A percentile compares a stretch with the other conserved stretches of the same genome.
Evolutionary conservation across 305 asterid species (phyloP).

Genomic region (Fraxinus velutina): DNA sequence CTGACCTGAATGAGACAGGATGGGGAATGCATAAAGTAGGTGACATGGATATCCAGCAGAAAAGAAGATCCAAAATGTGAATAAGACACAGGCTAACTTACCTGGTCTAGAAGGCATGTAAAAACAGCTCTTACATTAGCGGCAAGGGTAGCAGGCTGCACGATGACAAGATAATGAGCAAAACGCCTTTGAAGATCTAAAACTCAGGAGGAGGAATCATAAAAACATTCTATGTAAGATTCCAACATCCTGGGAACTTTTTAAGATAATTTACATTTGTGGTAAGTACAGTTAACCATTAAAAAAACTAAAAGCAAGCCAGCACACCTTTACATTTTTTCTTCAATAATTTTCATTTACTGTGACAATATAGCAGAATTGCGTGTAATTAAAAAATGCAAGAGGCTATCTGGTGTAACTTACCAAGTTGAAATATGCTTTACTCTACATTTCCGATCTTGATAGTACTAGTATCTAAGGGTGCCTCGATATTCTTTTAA

Average conservation of each 20-base stretch:
- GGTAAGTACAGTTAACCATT: not conserved
- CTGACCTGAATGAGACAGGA: conserved; percentile 60
- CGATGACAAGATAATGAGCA: conserved; percentile 21
- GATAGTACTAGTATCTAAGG: not conserved
- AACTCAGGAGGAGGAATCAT: not conserved
- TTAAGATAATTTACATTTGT: not conserved
- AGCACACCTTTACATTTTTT: not conserved
- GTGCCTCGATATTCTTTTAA: not conserved
- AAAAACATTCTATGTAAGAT: not conserved
- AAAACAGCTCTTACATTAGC: conserved; percentile 79
- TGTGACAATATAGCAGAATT: not conserved
- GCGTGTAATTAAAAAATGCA: not conserved
- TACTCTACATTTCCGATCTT: not conserved
- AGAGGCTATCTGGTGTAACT: not conserved
- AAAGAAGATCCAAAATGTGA: conserved; percentile 22
- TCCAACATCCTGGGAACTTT: not conserved
- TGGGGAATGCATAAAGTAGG: conserved; percentile 2
- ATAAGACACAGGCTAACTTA: conserved; percentile 31
- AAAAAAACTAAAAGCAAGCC: not conserved
- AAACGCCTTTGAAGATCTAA: not conserved
- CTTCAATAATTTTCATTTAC: not conserved
- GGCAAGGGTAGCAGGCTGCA: conserved; percentile 85
- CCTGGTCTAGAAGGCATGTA: conserved; percentile 95
- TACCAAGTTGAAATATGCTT: not conserved
- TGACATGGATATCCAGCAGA: conserved; percentile 16